Conservation (phyloP, 768 basidiomycete genomes). For the Lactifluus echinatus region DNA sequence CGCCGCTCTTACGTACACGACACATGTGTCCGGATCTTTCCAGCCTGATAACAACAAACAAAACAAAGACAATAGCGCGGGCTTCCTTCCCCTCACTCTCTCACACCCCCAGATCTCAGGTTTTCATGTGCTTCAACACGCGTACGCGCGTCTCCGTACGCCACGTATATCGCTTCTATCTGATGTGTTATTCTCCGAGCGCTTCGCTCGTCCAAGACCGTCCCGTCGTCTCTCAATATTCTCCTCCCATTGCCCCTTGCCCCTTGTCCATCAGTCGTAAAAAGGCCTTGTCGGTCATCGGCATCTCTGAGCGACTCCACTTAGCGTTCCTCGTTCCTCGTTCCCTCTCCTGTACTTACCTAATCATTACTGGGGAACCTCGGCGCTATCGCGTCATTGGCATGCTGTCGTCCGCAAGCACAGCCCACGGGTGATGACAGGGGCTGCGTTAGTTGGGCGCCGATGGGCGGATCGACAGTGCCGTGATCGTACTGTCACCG, state of each 20-base stretch:
- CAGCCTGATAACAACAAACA: constrained; percentile 4
- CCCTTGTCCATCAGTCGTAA: neutral
- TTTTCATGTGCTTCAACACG: constrained; percentile 15
- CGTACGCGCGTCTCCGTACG: constrained; percentile 11
- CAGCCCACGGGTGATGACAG: constrained; percentile 2
- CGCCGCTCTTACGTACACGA: neutral
- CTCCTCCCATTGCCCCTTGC: neutral
- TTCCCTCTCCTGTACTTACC: no score
- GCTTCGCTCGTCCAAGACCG: constrained; percentile 12
- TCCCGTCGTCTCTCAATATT: neutral
- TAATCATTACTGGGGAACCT: neutral
- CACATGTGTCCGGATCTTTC: constrained; percentile 16
- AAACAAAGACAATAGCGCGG: neutral
- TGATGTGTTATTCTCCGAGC: constrained; percentile 14
- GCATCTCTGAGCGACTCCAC: neutral
- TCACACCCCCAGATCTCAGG: constrained; percentile 5
- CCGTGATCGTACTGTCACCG: constrained; percentile 8
- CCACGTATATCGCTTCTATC: constrained; percentile 19
- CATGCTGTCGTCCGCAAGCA: neutral
- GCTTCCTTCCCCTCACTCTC: neutral
- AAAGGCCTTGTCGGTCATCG: neutral
- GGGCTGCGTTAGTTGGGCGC: constrained; percentile 16
- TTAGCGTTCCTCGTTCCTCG: neutral
- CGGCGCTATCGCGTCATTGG: neutral
- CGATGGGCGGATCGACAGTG: constrained; percentile 19